Percentiles rank a stretch among this genome's conserved stretches.
phyloP scores from a whole-genome alignment of 192 early-diverging fungal species.

The Coemansia sp. region DNA sequence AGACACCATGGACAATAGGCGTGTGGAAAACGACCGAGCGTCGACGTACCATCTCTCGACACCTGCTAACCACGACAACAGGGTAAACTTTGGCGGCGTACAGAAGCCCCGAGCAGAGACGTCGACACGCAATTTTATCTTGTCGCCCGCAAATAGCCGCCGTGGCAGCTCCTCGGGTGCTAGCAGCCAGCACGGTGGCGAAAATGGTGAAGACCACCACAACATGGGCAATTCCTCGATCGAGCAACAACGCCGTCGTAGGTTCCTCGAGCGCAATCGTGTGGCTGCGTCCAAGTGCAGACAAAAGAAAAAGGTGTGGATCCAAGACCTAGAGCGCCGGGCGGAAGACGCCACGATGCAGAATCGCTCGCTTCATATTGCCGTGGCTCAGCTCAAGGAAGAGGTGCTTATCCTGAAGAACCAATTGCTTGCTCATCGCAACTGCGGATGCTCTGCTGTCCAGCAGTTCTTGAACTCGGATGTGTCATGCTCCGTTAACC shows the following conservation, averaged over 20 bases:
- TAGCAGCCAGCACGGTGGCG: conserved; percentile 9
- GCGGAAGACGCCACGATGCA: conserved; percentile 58
- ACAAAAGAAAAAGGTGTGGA: conserved; percentile 92
- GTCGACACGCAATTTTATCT: not conserved
- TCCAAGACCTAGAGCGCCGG: conserved; percentile 74
- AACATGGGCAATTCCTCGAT: conserved; percentile 45
- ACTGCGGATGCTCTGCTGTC: conserved; percentile 55
- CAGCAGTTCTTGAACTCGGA: conserved; percentile 55
- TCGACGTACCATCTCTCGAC: conserved; percentile 18
- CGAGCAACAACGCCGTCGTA: conserved; percentile 68
- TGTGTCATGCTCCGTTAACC: conserved; percentile 5
- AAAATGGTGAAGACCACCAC: conserved; percentile 18
- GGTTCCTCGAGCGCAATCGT: conserved; percentile 88
- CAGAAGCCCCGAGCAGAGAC: conserved; percentile 12
- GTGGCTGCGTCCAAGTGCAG: conserved; percentile 88
- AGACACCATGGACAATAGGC: too few species aligned
- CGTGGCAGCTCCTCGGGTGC: conserved; percentile 4
- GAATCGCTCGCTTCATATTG: conserved; percentile 49
- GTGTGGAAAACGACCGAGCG: conserved; percentile 14
- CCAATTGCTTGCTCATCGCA: conserved; percentile 57
- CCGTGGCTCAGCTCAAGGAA: conserved; percentile 51
- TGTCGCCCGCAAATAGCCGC: conserved; percentile 3
- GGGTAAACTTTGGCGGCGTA: conserved; percentile 29
- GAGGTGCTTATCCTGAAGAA: conserved; percentile 56
- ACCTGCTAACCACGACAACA: not conserved